phyloP scores from a whole-genome alignment of 768 basidiomycete genomes.

The Cyclocybe cylindracea region DNA sequence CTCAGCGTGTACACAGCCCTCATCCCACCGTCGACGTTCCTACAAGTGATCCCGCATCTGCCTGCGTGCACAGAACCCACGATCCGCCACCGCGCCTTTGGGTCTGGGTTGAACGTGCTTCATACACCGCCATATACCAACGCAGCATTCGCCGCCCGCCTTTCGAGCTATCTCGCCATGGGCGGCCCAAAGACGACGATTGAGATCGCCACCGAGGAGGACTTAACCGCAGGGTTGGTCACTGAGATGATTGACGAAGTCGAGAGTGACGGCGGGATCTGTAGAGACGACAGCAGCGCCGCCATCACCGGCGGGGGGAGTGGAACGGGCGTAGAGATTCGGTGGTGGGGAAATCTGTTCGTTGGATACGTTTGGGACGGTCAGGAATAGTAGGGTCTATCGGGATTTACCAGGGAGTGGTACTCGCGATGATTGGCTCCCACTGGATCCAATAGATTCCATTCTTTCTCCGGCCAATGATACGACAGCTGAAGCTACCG shows the following conservation, averaged over 20 bases:
- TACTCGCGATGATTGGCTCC: background rate
- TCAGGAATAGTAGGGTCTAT: conserved; percentile 30
- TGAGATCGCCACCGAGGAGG: conserved; percentile 71
- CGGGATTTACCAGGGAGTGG: background rate
- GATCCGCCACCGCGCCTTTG: conserved; percentile 67
- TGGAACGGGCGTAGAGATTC: conserved; percentile 58
- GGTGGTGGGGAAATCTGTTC: conserved; percentile 75
- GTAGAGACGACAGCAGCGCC: conserved; percentile 67
- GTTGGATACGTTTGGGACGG: conserved; percentile 77
- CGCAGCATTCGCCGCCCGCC: conserved; percentile 66
- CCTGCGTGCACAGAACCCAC: conserved; percentile 64
- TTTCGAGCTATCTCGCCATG: conserved; percentile 55
- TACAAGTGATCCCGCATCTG: conserved; percentile 73
- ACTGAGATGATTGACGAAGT: conserved; percentile 77
- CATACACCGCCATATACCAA: conserved; percentile 80
- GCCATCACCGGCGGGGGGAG: conserved; percentile 40
- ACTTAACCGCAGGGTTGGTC: conserved; percentile 70
- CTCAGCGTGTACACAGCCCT: conserved; percentile 55
- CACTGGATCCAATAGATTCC: no score
- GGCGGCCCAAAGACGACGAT: conserved; percentile 58
- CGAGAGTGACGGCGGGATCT: conserved; percentile 70
- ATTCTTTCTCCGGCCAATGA: background rate
- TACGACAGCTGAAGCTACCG: background rate
- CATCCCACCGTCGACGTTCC: conserved; percentile 84
- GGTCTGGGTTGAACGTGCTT: conserved; percentile 76